A percentile compares a stretch with the other conserved stretches of the same genome.
These are phyloP conservation scores for Hypoxylon sp. DNA, from an alignment of 2,329 filamentous ascomycete species.

Conservation along the genomic window DNA sequence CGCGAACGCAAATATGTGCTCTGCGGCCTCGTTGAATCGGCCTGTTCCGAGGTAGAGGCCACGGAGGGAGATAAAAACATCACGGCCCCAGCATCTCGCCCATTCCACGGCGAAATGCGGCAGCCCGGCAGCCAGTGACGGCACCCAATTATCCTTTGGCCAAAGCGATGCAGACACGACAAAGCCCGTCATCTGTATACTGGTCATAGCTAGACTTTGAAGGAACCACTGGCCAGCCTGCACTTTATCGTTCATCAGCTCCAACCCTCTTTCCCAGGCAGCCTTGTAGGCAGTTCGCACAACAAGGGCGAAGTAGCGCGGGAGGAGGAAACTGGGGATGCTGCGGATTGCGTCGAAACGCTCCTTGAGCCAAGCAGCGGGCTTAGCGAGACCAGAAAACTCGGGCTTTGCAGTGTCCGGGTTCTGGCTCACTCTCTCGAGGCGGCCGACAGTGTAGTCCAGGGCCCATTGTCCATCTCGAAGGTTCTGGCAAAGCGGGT, in stretches of 20 bases:
- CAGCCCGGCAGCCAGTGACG: slow-evolving; percentile 87
- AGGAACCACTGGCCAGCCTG: slow-evolving; percentile 86
- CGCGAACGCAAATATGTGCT: slow-evolving; percentile 94
- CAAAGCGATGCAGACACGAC: slow-evolving; percentile 92
- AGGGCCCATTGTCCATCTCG: slow-evolving; percentile 91
- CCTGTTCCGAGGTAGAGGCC: slow-evolving; percentile 92
- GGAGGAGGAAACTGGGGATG: slow-evolving; percentile 88
- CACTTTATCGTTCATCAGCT: slow-evolving; percentile 80
- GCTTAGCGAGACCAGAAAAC: slow-evolving; percentile 68
- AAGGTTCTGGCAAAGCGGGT: slow-evolving; percentile 92
- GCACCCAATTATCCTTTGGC: slow-evolving; percentile 82
- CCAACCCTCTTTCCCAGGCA: slow-evolving; percentile 78
- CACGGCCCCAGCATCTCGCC: slow-evolving; percentile 96
- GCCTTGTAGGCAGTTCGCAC: slow-evolving; percentile 88
- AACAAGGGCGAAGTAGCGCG: slow-evolving; percentile 90
- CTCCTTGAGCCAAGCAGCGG: slow-evolving; percentile 80
- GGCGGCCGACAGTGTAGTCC: slow-evolving; percentile 82
- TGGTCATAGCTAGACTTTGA: slow-evolving; percentile 88
- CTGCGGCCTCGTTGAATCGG: slow-evolving; percentile 85
- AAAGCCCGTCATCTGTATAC: slow-evolving; percentile 86
- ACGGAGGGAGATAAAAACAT: slow-evolving; percentile 94
- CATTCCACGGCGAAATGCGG: slow-evolving; percentile 94
- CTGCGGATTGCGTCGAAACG: slow-evolving; percentile 86
- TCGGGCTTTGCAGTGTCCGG: no score
- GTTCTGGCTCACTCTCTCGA: slow-evolving; percentile 74